These are phyloP conservation scores for Mentha longifolia DNA, from an alignment of 257 asterid genomes.

Conservation along the genomic window DNA sequence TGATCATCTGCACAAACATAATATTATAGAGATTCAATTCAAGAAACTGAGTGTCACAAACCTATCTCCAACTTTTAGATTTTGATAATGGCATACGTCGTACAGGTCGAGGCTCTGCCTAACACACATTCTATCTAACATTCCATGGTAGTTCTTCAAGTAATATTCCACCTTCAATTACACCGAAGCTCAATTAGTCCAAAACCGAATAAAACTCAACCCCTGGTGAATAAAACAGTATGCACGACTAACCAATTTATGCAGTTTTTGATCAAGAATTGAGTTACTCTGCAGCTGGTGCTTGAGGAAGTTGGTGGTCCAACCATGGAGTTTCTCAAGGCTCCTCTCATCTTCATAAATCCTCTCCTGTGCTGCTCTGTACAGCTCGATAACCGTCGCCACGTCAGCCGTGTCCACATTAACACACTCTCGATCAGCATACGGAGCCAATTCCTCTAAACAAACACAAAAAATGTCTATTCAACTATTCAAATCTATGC, in stretches of 20 bases:
- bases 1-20: not conserved
- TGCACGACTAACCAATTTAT: slow-evolving; percentile 37
- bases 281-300: slow-evolving; percentile 33
- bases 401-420: slow-evolving; percentile 15
- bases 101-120: slow-evolving; percentile 30
- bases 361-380: slow-evolving; percentile 53
- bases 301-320: slow-evolving; percentile 47
- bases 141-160: slow-evolving; percentile 39
- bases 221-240: not conserved
- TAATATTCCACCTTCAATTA: slow-evolving; percentile 38
- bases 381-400: slow-evolving; percentile 43
- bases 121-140: slow-evolving; percentile 23
- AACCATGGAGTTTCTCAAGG: slow-evolving; percentile 40
- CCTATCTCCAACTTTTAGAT: not conserved
- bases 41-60: not conserved
- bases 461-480: not conserved
- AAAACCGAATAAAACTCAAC: not conserved
- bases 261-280: slow-evolving; percentile 35
- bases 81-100: slow-evolving; percentile 11
- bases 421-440: slow-evolving; percentile 30
- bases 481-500: not conserved
- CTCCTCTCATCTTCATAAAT: slow-evolving; percentile 36
- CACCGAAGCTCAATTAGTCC: not conserved
- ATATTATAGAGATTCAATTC: not conserved
- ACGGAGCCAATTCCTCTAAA: slow-evolving; percentile 46